Evolutionary conservation across 441 rosid species (phyloP), one percentile per base, ranked within the genome.

Genomic region (Dalechampia spathulata): DNA sequence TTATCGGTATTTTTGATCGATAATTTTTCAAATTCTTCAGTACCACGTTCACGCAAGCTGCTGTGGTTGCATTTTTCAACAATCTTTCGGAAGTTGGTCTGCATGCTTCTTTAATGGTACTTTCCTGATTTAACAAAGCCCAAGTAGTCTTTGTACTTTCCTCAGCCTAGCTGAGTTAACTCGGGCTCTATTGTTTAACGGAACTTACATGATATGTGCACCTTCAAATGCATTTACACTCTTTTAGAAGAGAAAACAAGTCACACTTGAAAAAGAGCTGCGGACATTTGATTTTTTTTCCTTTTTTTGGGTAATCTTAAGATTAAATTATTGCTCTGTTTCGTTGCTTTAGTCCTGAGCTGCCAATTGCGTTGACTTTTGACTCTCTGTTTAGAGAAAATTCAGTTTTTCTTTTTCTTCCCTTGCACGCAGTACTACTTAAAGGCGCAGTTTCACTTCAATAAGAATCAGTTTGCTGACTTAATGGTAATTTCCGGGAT

Each of bases 381-480:
- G 23, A 36, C 7, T 11, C 9, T 40, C 62, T 17, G 16, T 28
- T 2, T 7, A 10, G 8, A 41, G 45, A 46, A 34, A 8, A 34
- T 58, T 30, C 7, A 36, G 14, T 11, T 3, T 15, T 16, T 51
- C 5, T 11, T 52, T 50, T 54, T 12, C 23, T 39, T 51, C 14
- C 21, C 55, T 56, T 46, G 46, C 36, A 3, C 42, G 75, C 78
- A 90, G 96, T 90, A 87, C 70, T 90, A 76, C 76, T 62, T 90
- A 38, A 90, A 90, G 86, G 96, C 98, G 34, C 79, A 46, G 61
- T 90, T 90, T 75, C 90, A 82, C 75, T 90, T 80, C 62, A 69
- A 75, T 63, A 90, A 90, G 75, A 78, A 90, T 64, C 90, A 87
- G 57, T 90, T 90, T 58, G 96, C 98, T 23, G 92, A 87, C 55